Evolutionary conservation across 164 flowering plant species (phyloP).

Genomic region (Macadamia tetraphylla): DNA sequence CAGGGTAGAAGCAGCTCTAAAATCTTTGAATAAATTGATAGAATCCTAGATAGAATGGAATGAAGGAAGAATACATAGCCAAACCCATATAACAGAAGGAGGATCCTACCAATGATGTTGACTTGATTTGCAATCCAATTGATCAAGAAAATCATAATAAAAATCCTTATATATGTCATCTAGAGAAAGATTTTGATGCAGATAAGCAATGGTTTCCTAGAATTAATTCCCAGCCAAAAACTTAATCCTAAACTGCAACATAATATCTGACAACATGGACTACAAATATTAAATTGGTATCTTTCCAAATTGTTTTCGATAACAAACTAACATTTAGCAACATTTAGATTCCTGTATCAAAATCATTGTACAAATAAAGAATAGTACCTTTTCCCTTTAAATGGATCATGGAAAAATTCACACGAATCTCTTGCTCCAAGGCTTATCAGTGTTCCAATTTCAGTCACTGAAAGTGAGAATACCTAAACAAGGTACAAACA

Average conservation of each 20-base stretch:
- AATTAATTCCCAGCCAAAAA: not conserved
- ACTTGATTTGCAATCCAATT: too few species aligned
- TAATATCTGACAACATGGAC: not conserved
- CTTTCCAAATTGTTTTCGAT: not conserved
- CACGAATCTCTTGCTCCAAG: slow-evolving; percentile 79
- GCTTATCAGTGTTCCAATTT: slow-evolving; percentile 69
- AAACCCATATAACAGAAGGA: not conserved
- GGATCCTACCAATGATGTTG: not conserved
- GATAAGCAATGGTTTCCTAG: not conserved
- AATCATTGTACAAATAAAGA: not conserved
- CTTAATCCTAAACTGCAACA: not conserved
- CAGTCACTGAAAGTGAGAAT: slow-evolving; percentile 79
- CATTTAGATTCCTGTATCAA: not conserved
- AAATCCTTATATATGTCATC: not conserved
- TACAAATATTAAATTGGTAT: not conserved
- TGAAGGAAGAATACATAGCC: not conserved
- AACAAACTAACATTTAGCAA: not conserved
- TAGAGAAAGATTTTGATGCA: not conserved
- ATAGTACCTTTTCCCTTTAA: slow-evolving; percentile 73
- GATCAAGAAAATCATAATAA: not conserved
- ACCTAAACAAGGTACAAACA: slow-evolving; percentile 36
- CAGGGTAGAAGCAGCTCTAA: not conserved
- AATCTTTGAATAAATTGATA: not conserved
- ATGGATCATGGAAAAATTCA: slow-evolving; percentile 93
- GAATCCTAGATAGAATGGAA: not conserved